Conservation (phyloP, 2,329 filamentous ascomycete species). For the Pseudocercospora ulei region DNA sequence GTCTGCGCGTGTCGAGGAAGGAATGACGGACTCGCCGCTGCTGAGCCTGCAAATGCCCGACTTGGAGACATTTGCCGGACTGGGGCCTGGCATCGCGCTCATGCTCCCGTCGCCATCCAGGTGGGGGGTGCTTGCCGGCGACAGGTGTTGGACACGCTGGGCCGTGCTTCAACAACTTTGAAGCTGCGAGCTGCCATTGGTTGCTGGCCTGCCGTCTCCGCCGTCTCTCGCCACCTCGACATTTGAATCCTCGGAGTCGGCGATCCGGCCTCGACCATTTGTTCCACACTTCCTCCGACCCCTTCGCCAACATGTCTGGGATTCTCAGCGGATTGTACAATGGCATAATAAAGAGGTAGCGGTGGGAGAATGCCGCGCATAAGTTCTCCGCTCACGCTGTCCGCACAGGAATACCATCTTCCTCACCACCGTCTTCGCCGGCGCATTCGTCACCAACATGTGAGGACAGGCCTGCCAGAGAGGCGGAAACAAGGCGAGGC, state of each 20-base stretch:
- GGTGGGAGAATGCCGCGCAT: constrained; percentile 47
- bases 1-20: constrained; percentile 74
- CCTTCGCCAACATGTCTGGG: constrained; percentile 45
- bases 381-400: constrained; percentile 37
- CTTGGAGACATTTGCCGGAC: constrained; percentile 36
- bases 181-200: no score
- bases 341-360: constrained; percentile 33
- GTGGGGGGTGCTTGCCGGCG: no score
- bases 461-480: constrained; percentile 40
- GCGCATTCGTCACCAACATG: constrained; percentile 90
- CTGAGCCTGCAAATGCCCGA: constrained; percentile 57
- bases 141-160: no score
- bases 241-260: no score
- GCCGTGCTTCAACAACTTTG: no score
- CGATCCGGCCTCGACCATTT: no score
- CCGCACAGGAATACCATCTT: constrained; percentile 83
- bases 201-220: no score
- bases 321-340: constrained; percentile 50
- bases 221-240: no score
- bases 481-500: constrained; percentile 9
- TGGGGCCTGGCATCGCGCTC: constrained; percentile 27
- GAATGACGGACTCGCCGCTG: constrained; percentile 79
- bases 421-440: constrained; percentile 73
- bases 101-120: constrained; percentile 1
- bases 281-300: constrained; percentile 1